These are phyloP conservation scores for Wallacemonas sp. DNA, from an alignment of 208 protist species.

Conservation along the genomic window DNA sequence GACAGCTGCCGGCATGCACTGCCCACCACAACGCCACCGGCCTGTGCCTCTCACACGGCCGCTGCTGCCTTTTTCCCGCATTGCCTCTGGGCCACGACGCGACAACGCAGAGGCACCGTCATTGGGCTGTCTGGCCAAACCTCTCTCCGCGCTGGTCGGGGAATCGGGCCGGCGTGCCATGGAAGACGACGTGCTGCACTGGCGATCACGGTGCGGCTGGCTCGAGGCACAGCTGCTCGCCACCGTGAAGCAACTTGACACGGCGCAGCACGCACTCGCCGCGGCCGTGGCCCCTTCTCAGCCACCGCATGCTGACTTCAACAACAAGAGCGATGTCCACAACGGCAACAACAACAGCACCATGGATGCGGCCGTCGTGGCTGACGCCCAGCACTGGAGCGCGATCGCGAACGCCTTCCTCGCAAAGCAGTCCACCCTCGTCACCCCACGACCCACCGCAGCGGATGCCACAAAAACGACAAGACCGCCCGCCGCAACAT, in stretches of 20 bases:
- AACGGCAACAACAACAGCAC: too few relatives aligned
- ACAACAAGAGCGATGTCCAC: too few relatives aligned
- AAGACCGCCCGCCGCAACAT: neutral
- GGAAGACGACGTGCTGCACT: constrained; percentile 32
- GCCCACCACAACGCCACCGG: too few relatives aligned
- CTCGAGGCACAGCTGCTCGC: constrained; percentile 18
- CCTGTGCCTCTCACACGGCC: too few relatives aligned
- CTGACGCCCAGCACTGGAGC: constrained; percentile 20
- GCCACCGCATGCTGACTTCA: too few relatives aligned
- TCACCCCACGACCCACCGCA: too few relatives aligned
- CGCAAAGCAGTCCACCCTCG: too few relatives aligned
- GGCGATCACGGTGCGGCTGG: constrained; percentile 27
- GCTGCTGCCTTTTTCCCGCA: too few relatives aligned
- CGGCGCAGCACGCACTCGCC: constrained; percentile 9
- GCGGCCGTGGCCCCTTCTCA: constrained; percentile 19
- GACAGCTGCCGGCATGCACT: too few relatives aligned
- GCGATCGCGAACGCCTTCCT: constrained; percentile 14
- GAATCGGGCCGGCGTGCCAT: constrained; percentile 7
- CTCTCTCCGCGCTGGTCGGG: neutral
- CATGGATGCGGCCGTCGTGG: constrained; percentile 20
- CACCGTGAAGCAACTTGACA: neutral
- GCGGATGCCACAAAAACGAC: neutral
- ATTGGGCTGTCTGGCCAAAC: too few relatives aligned
- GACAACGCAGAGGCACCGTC: too few relatives aligned
- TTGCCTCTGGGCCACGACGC: too few relatives aligned